A percentile compares a stretch with the other conserved stretches of the same genome.
phyloP scores from a whole-genome alignment of 2,329 filamentous ascomycete genomes.

The Fusarium hainanense region DNA sequence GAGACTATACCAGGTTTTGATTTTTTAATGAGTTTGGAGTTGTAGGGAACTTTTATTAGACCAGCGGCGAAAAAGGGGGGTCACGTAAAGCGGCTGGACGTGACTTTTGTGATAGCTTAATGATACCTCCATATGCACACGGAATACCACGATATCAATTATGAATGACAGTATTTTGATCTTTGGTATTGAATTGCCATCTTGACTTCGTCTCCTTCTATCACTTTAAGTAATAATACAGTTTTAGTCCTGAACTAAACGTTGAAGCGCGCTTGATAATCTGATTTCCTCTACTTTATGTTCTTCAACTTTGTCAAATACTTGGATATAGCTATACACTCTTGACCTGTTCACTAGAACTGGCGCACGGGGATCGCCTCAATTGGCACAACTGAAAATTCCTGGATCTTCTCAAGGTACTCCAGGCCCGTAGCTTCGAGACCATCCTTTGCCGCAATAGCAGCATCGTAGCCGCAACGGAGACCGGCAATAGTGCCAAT shows the following conservation, averaged over 20 bases:
- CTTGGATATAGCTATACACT: neutral
- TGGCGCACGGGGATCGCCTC: constrained; percentile 45
- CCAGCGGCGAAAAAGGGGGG: constrained; percentile 37
- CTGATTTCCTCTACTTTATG: neutral
- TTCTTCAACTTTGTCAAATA: neutral
- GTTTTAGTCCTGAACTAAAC: constrained; percentile 2
- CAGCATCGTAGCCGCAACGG: constrained; percentile 56
- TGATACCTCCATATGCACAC: constrained; percentile 49
- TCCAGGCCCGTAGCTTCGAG: constrained; percentile 49
- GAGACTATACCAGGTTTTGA: constrained; percentile 12
- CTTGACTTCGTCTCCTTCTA: constrained; percentile 1
- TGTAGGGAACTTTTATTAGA: constrained; percentile 20
- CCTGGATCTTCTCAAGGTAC: constrained; percentile 36
- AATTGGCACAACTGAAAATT: constrained; percentile 44
- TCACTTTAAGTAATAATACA: constrained; percentile 28
- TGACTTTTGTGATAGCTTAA: constrained; percentile 45
- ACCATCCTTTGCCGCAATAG: constrained; percentile 33
- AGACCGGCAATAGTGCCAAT: constrained; percentile 65
- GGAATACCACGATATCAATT: constrained; percentile 28
- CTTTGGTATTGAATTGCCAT: neutral
- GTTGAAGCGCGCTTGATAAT: neutral
- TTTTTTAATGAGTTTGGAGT: constrained; percentile 31
- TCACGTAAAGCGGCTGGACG: constrained; percentile 37
- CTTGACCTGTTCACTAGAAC: constrained; percentile 4
- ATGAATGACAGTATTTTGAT: neutral